A percentile compares a stretch with the other conserved stretches of the same genome.
Conservation (phyloP, 306 rosid species). For the Vigna unguiculata region DNA sequence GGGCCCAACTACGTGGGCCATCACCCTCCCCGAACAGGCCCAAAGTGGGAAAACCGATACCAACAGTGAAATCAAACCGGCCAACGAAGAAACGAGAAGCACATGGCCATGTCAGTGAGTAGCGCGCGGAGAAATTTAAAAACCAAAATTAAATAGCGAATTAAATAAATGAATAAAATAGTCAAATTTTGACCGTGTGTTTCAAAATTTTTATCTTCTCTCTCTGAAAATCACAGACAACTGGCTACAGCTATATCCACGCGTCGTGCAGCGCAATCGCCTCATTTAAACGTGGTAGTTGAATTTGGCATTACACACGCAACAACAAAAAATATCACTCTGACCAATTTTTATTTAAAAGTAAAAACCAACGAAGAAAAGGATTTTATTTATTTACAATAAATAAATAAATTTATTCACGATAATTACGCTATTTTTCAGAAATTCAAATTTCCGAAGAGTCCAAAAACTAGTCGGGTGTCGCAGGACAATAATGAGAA, state of each 20-base stretch:
- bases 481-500: background rate
- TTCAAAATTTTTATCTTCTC: background rate
- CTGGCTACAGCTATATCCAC: conserved; percentile 59
- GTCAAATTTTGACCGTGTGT: conserved; percentile 26
- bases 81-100: conserved; percentile 1
- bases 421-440: background rate
- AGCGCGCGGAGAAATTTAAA: conserved; percentile 41
- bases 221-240: conserved; percentile 36
- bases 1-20: conserved; percentile 44
- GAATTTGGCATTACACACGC: conserved; percentile 1
- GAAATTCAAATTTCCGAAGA: background rate
- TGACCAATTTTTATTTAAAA: background rate
- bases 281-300: conserved; percentile 41
- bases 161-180: background rate
- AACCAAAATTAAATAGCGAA: background rate
- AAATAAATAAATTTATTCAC: background rate
- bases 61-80: background rate
- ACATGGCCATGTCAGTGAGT: background rate
- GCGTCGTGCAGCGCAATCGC: conserved; percentile 37
- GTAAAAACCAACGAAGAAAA: background rate
- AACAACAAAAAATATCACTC: background rate
- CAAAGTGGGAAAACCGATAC: conserved; percentile 4
- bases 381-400: background rate
- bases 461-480: background rate
- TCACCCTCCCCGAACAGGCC: conserved; percentile 26